Base-by-base conservation (phyloP, 2,329 filamentous ascomycete species). In the Zymoseptoria passerinii region DNA sequence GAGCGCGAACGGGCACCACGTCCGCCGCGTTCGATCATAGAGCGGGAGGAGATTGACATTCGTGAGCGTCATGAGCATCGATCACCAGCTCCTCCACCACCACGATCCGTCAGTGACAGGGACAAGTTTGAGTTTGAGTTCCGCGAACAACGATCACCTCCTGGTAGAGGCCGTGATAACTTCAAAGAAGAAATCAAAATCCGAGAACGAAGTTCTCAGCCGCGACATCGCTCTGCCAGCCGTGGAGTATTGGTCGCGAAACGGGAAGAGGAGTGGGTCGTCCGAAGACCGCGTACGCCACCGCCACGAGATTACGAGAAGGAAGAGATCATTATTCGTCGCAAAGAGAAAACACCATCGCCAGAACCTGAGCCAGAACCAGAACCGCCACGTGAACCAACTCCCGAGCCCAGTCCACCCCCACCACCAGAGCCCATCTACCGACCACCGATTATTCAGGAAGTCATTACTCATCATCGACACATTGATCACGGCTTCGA, bases 391-490 rank as follows among this genome's bases (percentile, higher is more conserved):
- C 78, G 77, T 16, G 72, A 79, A 19, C 78, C 80, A 3, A 80
- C 82, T 19, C 82, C 83, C 53, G 72, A 75, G 52, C 74, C 76
- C 50, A 75, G 74, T 48, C 75, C 75, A 44, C 73, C 76, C 35
- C 76, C 76, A 52, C 79, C 81, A 50, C 84, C 83, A 28, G 81
- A 81, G 63, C 80, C 88, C 50, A 86, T 94, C 67, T 82, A 84
- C 49, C 85, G 86, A 19, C 90, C 90, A 35, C 88, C 87, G 0
- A 90, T 95, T 66, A 89, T 92, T 73, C 85, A 92, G 68, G 89
- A 96, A 70, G 85, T 95, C 59, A 92, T 95, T 64, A 95, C 90
- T 0, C 89, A 94, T 74, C 92, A 94, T 71, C 83, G 86, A 58
- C 88, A 92, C 69, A 87, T 95, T 66, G 89, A 95, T 69, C 90